phyloP scores from a whole-genome alignment of 2,329 filamentous ascomycete genomes.

The Capronia americana region DNA sequence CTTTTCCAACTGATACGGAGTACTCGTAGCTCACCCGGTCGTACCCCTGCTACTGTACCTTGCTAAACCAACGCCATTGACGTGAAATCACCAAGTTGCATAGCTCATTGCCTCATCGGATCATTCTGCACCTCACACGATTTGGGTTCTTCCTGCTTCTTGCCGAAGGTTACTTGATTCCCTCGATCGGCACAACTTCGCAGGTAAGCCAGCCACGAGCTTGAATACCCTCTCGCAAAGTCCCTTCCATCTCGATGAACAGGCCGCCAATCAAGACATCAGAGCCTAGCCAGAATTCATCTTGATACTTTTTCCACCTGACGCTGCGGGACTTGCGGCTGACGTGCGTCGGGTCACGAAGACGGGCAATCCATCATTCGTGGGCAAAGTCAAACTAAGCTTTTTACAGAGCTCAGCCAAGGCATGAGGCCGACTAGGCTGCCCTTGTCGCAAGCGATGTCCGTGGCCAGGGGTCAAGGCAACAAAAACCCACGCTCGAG shows the following conservation, averaged over 20 bases:
- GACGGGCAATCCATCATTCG: conserved; percentile 10
- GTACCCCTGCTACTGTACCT: background rate
- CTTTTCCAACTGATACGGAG: background rate
- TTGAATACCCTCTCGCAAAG: background rate
- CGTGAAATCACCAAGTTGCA: background rate
- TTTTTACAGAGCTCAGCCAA: conserved; percentile 17
- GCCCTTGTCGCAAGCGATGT: background rate
- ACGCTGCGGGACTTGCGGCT: conserved; percentile 7
- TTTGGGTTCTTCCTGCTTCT: background rate
- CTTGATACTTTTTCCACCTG: background rate
- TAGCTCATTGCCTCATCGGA: background rate
- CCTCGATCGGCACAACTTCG: background rate
- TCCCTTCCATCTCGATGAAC: background rate
- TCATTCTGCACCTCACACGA: background rate
- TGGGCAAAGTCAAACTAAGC: conserved; percentile 11
- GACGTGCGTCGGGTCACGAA: conserved; percentile 15
- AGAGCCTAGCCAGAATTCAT: background rate
- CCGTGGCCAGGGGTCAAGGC: conserved; percentile 7
- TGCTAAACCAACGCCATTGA: background rate
- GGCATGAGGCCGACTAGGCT: background rate
- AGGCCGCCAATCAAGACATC: background rate
- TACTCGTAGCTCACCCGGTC: background rate
- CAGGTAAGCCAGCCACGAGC: conserved; percentile 5
- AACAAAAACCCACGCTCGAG: conserved; percentile 5
- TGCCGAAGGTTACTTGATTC: background rate